phyloP scores from a whole-genome alignment of 768 basidiomycete species.

The Phanerodontia chrysosporium region DNA sequence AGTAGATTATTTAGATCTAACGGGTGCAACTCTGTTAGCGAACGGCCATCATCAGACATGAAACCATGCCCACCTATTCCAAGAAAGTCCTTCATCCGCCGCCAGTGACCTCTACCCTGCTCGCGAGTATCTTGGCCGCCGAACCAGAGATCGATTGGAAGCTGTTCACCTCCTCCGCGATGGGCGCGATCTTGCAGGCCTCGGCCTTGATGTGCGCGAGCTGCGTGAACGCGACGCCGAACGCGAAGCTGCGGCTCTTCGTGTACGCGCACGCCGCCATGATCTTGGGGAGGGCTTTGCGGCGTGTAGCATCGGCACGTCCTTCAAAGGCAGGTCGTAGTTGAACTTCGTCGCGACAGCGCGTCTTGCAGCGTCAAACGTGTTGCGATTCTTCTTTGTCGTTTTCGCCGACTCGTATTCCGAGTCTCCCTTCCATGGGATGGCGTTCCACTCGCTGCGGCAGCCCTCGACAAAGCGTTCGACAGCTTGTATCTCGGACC shows the following conservation, averaged over 20 bases:
- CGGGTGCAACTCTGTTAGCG: no score
- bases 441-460: neutral
- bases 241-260: slow-evolving; percentile 37
- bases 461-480: slow-evolving; percentile 9
- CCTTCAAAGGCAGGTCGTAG: neutral
- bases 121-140: neutral
- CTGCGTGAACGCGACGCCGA: slow-evolving; percentile 48
- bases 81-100: neutral
- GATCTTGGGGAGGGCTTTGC: slow-evolving; percentile 3
- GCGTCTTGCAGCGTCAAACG: neutral
- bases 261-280: slow-evolving; percentile 49
- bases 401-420: neutral
- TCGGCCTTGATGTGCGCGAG: slow-evolving; percentile 55
- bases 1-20: neutral
- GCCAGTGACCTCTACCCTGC: neutral
- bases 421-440: neutral
- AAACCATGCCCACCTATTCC: neutral
- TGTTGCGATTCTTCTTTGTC: neutral
- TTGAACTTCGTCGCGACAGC: neutral
- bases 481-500: slow-evolving; percentile 37
- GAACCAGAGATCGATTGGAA: neutral
- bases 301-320: neutral
- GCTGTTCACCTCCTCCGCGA: slow-evolving; percentile 13
- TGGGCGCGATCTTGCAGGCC: slow-evolving; percentile 15
- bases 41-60: no score